Evolutionary conservation across 164 flowering plant species (phyloP), one percentile per base, ranked within the genome.

Genomic region (Dillenia turbinata): DNA sequence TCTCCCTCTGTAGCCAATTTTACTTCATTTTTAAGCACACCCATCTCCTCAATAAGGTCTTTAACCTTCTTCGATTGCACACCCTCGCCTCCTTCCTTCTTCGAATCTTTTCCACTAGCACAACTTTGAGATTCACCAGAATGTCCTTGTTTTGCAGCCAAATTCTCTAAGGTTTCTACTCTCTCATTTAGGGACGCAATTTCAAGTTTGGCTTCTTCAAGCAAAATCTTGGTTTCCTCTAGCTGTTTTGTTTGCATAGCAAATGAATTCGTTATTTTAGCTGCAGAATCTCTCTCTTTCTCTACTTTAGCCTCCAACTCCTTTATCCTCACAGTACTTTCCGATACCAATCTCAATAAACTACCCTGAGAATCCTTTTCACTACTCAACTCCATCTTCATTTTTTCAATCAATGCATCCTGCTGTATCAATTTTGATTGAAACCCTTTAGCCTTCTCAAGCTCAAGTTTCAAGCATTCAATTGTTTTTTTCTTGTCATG

Each of bases 1-100:
- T 94, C 97, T 5, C 88, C 92, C 55, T 82, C 89, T 0, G 60
- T 71, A 0, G 92, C 89, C n/a, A 61, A 54, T 57, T 73, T 86
- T 58, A 83, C 51, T 57, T 94, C 93, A 56, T 68, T 78, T 54
- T 68, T 80, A 1, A 92, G 73, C 45, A 55, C 2, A 0, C 10
- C 66, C 44, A 79, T 66, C 70, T 89, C 90, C 44, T 71, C 60
- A 1, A 53, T 33, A 48, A 76, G 26, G 59, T 53, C 61, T 15
- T 66, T 47, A n/a, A 65, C 68, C 65, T 66, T 76, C 53, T 50
- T 54, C 0, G 63, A 56, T 6, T 80, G 81, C 40, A 51, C 26
- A 44, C 54, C 60, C 64, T 77, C 82, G 0, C 65, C 69, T 68
- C 81, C 78, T 52, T 78, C 67, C 47, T 53, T 62, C 19, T 26